Percentiles rank a stretch among this genome's conserved stretches.
Conservation (phyloP, 2,329 filamentous ascomycete genomes). For the Pseudopyricularia javanii region DNA sequence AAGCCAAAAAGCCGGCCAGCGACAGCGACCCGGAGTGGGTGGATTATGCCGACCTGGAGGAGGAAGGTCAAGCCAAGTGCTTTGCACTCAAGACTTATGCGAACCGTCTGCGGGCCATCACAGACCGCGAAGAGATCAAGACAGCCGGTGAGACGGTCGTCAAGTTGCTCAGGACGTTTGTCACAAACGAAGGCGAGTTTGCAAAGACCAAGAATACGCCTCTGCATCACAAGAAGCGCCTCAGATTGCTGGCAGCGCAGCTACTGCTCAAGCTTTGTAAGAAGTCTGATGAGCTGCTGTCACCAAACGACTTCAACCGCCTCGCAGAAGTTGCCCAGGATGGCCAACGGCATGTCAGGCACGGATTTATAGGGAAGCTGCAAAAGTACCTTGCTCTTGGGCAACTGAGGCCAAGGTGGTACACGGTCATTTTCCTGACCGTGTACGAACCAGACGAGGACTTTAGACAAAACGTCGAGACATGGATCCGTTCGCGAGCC, state of each 20-base stretch:
- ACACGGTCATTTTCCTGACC: conserved; percentile 78
- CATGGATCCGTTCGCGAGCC: conserved; percentile 78
- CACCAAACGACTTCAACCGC: conserved; percentile 63
- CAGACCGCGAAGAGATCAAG: conserved; percentile 37
- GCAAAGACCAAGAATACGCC: conserved; percentile 67
- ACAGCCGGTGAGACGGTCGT: conserved; percentile 44
- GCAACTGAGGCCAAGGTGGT: conserved; percentile 64
- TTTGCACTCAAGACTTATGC: conserved; percentile 77
- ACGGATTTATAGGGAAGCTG: conserved; percentile 68
- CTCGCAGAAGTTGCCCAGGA: conserved; percentile 78
- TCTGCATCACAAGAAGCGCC: conserved; percentile 62
- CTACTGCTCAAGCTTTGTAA: conserved; percentile 75
- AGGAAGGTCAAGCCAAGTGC: conserved; percentile 73
- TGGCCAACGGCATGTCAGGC: conserved; percentile 58
- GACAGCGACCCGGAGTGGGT: conserved; percentile 53
- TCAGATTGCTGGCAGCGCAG: conserved; percentile 72
- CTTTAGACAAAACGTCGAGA: conserved; percentile 64
- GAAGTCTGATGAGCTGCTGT: conserved; percentile 66
- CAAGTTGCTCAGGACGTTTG: conserved; percentile 64
- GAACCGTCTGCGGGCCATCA: conserved; percentile 55
- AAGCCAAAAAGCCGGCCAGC: conserved; percentile 52
- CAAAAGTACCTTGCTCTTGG: conserved; percentile 79
- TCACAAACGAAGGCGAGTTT: conserved; percentile 67
- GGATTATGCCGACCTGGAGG: conserved; percentile 54
- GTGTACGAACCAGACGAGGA: conserved; percentile 74